Conservation (phyloP, 2,329 filamentous ascomycete species). For the Escovopsis sp. region DNA sequence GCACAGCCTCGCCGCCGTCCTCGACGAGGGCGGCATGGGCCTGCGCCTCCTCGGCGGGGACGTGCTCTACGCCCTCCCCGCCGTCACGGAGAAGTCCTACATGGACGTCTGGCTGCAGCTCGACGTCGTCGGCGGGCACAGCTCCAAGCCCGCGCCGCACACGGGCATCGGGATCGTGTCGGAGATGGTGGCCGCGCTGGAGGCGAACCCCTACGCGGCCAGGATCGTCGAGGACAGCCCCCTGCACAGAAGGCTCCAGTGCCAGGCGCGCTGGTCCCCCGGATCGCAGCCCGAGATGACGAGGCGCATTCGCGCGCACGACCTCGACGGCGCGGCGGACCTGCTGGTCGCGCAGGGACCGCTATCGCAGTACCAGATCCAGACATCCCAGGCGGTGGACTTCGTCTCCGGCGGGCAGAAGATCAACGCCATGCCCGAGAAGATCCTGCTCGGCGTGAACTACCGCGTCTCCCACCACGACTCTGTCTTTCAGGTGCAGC, state of each 20-base stretch:
- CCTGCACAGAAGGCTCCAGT: conserved; percentile 39
- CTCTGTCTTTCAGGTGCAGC: conserved; percentile 31
- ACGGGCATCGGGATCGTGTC: conserved; percentile 55
- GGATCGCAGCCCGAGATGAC: conserved; percentile 26
- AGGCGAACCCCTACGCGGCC: conserved; percentile 39
- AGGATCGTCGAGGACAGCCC: conserved; percentile 32
- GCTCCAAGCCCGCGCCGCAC: conserved; percentile 43
- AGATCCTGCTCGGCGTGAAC: conserved; percentile 41
- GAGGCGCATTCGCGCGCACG: conserved; percentile 14
- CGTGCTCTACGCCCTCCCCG: conserved; percentile 38
- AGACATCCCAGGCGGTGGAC: conserved; percentile 46
- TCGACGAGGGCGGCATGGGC: conserved; percentile 48
- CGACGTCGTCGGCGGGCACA: conserved; percentile 43
- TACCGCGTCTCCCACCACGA: conserved; percentile 44
- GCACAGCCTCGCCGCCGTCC: conserved; percentile 40
- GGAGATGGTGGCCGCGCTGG: conserved; percentile 51
- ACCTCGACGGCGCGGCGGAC: conserved; percentile 16
- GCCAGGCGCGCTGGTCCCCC: conserved; percentile 40
- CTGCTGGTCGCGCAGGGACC: conserved; percentile 11
- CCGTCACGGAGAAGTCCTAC: conserved; percentile 48
- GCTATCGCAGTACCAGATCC: conserved; percentile 33
- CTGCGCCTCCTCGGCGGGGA: conserved; percentile 29
- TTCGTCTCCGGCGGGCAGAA: conserved; percentile 48
- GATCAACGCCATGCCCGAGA: conserved; percentile 52
- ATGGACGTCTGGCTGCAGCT: conserved; percentile 43